These are phyloP conservation scores for Ophiostoma sp. DNA, from an alignment of 2,329 filamentous ascomycete species.

Conservation along the genomic window DNA sequence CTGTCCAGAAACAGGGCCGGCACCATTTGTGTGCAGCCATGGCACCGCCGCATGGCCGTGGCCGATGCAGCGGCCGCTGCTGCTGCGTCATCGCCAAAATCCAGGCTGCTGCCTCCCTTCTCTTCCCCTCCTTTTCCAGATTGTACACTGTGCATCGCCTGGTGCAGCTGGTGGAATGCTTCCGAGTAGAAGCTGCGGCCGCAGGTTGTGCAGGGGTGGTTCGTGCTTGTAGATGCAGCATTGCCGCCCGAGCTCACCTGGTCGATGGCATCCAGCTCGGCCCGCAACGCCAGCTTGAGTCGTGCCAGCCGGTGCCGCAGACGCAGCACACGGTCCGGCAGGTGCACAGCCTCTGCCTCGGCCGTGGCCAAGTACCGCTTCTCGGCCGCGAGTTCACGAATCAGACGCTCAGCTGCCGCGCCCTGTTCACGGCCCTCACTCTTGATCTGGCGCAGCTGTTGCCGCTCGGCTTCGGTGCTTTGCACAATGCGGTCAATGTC, in stretches of 20 bases:
- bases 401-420: conserved; percentile 66
- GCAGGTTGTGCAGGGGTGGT: conserved; percentile 22
- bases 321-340: conserved; percentile 42
- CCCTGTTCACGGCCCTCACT: conserved; percentile 74
- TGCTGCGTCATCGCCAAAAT: conserved; percentile 15
- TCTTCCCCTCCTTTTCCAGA: too few species aligned
- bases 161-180: conserved; percentile 28
- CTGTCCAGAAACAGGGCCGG: conserved; percentile 22
- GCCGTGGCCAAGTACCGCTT: conserved; percentile 52
- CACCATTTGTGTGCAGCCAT: conserved; percentile 26
- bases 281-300: conserved; percentile 65
- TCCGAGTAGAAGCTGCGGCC: conserved; percentile 25
- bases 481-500: conserved; percentile 79
- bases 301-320: conserved; percentile 34
- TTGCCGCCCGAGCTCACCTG: conserved; percentile 38
- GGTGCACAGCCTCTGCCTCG: conserved; percentile 48
- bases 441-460: conserved; percentile 76
- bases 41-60: conserved; percentile 20
- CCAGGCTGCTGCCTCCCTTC: not conserved
- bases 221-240: not conserved
- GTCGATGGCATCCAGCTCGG: conserved; percentile 69
- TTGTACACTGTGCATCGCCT: conserved; percentile 25
- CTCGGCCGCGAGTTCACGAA: conserved; percentile 53
- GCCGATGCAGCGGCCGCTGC: not conserved
- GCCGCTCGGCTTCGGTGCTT: conserved; percentile 66